Base-by-base conservation (phyloP, 208 protist species). In the Trypanosoma melophagium region DNA sequence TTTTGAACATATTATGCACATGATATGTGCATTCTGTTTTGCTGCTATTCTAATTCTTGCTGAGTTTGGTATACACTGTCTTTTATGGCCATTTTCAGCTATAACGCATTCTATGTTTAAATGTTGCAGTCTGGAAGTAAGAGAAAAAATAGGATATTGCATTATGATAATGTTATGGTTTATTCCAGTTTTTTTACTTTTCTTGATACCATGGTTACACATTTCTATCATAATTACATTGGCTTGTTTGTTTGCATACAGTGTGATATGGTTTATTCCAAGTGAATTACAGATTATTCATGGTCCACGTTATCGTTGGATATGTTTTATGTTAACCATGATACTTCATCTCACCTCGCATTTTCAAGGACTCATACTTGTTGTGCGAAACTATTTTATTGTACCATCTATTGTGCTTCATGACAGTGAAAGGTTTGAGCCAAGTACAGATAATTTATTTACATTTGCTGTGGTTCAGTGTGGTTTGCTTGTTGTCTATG, bases 301-400 rank as follows among this genome's bases (percentile, higher is more conserved):
- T 0, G 75, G 75, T 8, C 76, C 81, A 61, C 35, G 62, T 52
- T 88, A 83, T 62, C 78, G 70, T 25, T 74, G 61, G 57, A 35
- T 76, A 7, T 74, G 67, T 52, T 61, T 71, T 44, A 19, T 79
- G 25, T 9, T 79, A 9, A 40, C 24, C 17, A 65, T 74, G 24
- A 40, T 75, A 24, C n/a, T 60, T 17, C 57, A 60, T 28, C 86
- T 84, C 14, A 69, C 81, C 0, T 55, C 84, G 3, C 84, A 94
- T 61, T 86, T 89, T 72, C 81, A 94, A 47, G 88, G 88, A 1
- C 54, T 87, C 0, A 69, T 78, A 4, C 58, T 92, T 25, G 79
- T 77, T n/a, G 57, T 90, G 22, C 69, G 88, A 56, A 94, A 94
- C 49, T 50, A 72, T 28, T 31, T 92, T 52, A 72, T 89, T 58